Conservation (phyloP, 495 filamentous ascomycete genomes). For the Aspergillus ellipticus region DNA sequence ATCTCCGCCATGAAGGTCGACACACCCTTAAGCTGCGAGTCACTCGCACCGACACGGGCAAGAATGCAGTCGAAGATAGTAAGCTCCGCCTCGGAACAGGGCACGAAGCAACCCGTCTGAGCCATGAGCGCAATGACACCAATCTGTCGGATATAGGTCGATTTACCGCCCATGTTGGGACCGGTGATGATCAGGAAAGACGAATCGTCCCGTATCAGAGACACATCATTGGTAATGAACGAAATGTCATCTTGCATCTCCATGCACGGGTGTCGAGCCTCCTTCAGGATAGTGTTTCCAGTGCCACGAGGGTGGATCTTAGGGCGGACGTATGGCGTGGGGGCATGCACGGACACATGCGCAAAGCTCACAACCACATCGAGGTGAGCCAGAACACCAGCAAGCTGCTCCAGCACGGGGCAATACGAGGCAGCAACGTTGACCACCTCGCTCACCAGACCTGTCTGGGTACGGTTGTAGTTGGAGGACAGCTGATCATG, state of each 20-base stretch:
- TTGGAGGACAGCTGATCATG: slow-evolving; percentile 92
- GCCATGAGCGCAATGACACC: slow-evolving; percentile 98
- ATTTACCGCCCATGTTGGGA: slow-evolving; percentile 99
- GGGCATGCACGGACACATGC: slow-evolving; percentile 90
- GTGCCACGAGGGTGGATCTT: slow-evolving; percentile 88
- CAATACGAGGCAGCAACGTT: slow-evolving; percentile 90
- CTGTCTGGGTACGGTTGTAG: slow-evolving; percentile 92
- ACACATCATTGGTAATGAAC: slow-evolving; percentile 98
- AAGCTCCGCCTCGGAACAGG: slow-evolving; percentile 82
- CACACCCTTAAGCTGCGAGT: slow-evolving; percentile 95
- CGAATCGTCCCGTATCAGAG: slow-evolving; percentile 71
- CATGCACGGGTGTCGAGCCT: slow-evolving; percentile 96
- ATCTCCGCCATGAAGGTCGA: slow-evolving; percentile 99
- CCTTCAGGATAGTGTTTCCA: slow-evolving; percentile 86
- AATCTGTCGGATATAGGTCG: slow-evolving; percentile 96
- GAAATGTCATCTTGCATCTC: slow-evolving; percentile 98
- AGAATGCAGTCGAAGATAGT: slow-evolving; percentile 98
- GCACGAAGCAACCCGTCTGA: slow-evolving; percentile 95
- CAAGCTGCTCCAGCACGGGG: slow-evolving; percentile 87
- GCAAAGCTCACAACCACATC: slow-evolving; percentile 97
- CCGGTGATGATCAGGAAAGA: slow-evolving; percentile 97
- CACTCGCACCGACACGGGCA: slow-evolving; percentile 89
- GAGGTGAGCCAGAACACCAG: slow-evolving; percentile 84
- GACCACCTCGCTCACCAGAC: slow-evolving; percentile 90
- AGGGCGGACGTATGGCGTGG: slow-evolving; percentile 84